Base-by-base conservation (phyloP, 2,329 filamentous ascomycete genomes). In the Apiospora phragmitis region DNA sequence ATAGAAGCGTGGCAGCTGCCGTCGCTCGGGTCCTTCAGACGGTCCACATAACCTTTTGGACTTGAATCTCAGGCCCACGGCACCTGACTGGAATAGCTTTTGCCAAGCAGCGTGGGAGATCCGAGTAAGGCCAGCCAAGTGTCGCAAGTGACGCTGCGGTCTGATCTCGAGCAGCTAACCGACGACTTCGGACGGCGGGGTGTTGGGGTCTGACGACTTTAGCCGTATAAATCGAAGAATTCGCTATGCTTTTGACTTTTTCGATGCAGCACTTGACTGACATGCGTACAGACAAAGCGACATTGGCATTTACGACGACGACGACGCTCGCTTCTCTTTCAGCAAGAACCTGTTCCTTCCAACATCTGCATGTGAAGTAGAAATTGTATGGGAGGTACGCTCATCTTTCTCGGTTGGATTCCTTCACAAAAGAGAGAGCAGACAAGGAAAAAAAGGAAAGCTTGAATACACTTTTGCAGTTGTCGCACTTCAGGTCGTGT, bases 211-310 rank as follows among this genome's bases (percentile, higher is more conserved):
- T 32, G 55, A n/a, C 55, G 55, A 11, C 21, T 38, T 14, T 38
- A 38, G 18, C 55, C 55, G 55, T 62, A 62, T 62, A 62, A 38
- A 62, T 38, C 32, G 3, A 38, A 24, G 55, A 62, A 62, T n/a
- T 32, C 32, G 18, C 16, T 38, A 35, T 62, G 29, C 55, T 38
- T 62, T 62, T 38, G 29, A 38, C 55, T 62, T 62, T 62, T 38
- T 12, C 55, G 18, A 38, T 62, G 55, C 55, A 62, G 55, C 55
- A 38, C 55, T 62, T 38, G 55, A 62, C 55, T 62, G 55, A 62
- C 55, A 62, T 38, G 55, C 32, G 55, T n/a, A 62, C 55, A 62
- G 55, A 62, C 32, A 62, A 62, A 62, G 32, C 55, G 9, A 62
- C 55, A 38, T 62, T 62, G 55, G 29, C 55, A 62, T 38, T 38